These are phyloP conservation scores for Leucocoprinus birnbaumii DNA, from an alignment of 768 basidiomycete species.

Conservation along the genomic window DNA sequence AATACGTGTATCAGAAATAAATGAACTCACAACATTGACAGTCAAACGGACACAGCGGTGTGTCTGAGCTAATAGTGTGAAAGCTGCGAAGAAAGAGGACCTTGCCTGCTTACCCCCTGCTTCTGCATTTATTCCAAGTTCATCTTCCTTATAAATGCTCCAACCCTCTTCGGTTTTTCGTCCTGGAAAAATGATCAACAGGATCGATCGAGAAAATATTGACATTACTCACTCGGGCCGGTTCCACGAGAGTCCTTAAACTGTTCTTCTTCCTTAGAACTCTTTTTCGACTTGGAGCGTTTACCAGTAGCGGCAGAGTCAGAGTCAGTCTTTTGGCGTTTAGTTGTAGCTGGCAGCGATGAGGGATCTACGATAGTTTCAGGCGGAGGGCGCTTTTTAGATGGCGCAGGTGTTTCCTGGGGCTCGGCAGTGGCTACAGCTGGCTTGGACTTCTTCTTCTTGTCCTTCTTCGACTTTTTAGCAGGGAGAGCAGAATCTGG, in stretches of 20 bases:
- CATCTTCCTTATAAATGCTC: conserved; percentile 77
- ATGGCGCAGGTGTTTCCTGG: conserved; percentile 15
- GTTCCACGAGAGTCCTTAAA: conserved; percentile 79
- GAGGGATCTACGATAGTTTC: conserved; percentile 73
- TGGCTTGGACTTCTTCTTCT: conserved; percentile 26
- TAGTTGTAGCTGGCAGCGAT: conserved; percentile 24
- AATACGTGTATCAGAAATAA: conserved; percentile 18
- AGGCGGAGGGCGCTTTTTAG: conserved; percentile 37
- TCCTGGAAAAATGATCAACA: conserved; percentile 40
- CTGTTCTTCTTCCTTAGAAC: conserved; percentile 35
- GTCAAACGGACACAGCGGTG: conserved; percentile 84
- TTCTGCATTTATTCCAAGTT: conserved; percentile 64
- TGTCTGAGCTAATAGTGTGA: conserved; percentile 48
- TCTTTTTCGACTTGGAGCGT: conserved; percentile 18
- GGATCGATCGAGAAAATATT: conserved; percentile 3
- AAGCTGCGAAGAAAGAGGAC: conserved; percentile 15
- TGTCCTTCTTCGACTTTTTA: conserved; percentile 43
- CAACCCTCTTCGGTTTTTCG: conserved; percentile 81
- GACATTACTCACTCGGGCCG: conserved; percentile 55
- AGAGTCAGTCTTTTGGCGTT: conserved; percentile 34
- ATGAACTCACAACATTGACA: conserved; percentile 78
- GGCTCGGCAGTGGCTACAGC: not conserved
- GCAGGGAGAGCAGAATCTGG: conserved; percentile 26
- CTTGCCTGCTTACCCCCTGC: conserved; percentile 62
- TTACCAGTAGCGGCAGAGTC: not conserved